Evolutionary conservation across 768 basidiomycete species (phyloP).

Genomic region (Leccinum aurantiacum): DNA sequence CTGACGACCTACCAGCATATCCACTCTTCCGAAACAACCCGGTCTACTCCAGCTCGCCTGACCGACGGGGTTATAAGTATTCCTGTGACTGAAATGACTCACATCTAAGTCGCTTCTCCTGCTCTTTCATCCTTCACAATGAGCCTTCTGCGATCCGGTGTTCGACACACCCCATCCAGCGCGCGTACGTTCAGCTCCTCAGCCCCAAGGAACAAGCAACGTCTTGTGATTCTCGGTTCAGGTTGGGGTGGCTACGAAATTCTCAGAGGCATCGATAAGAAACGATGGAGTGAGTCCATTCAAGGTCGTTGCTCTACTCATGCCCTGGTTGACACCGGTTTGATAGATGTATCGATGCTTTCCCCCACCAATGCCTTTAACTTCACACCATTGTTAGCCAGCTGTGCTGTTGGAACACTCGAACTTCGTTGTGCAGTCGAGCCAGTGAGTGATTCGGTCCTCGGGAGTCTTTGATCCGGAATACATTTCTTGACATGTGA

Average conservation of each 20-base stretch:
- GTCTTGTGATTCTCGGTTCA: conserved; percentile 68
- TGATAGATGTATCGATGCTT: conserved; percentile 60
- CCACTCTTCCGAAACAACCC: too few species aligned
- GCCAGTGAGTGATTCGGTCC: conserved; percentile 49
- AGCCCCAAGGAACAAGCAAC: conserved; percentile 32
- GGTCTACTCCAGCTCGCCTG: not conserved
- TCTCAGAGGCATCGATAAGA: conserved; percentile 65
- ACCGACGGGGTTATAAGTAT: not conserved
- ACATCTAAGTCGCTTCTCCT: not conserved
- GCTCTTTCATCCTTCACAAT: conserved; percentile 8
- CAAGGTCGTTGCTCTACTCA: not conserved
- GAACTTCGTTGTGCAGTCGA: conserved; percentile 82
- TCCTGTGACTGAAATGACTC: not conserved
- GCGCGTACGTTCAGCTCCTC: conserved; percentile 43
- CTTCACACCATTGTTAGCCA: conserved; percentile 48
- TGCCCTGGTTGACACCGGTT: conserved; percentile 4
- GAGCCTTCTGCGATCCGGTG: conserved; percentile 14
- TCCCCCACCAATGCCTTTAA: conserved; percentile 55
- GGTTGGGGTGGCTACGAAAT: conserved; percentile 81
- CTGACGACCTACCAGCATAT: too few species aligned
- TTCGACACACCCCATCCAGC: conserved; percentile 3
- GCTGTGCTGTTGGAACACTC: conserved; percentile 76
- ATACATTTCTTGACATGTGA: conserved; percentile 2
- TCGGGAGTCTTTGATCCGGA: conserved; percentile 2
- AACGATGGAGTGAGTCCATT: conserved; percentile 57